Evolutionary conservation across 495 filamentous ascomycete genomes (phyloP).

Genomic region (Penicillium samsonianum): DNA sequence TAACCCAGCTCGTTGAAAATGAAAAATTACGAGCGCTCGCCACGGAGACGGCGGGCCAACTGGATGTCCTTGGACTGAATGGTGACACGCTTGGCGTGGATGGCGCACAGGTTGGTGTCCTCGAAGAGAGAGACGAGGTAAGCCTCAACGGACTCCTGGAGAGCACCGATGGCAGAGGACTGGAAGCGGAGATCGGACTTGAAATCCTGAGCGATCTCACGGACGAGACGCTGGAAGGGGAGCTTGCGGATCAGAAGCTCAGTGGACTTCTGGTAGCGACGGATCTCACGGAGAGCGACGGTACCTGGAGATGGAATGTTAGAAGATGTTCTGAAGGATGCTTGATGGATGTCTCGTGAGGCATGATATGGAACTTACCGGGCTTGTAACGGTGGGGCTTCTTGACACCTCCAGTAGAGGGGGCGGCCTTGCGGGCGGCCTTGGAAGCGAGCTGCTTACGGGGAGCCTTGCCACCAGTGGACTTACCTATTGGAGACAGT

Average conservation of each 20-base stretch:
- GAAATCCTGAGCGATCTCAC: constrained; percentile 99
- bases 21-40: constrained; percentile 75
- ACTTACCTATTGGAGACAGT: constrained; percentile 67
- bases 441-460: constrained; percentile 96
- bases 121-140: constrained; percentile 99
- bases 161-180: constrained; percentile 98
- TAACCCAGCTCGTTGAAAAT: constrained; percentile 22
- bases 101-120: constrained; percentile 99
- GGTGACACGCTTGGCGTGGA: constrained; percentile 99
- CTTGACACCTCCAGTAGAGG: constrained; percentile 92
- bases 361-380: constrained; percentile 55
- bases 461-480: constrained; percentile 98
- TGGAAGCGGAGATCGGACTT: constrained; percentile 99
- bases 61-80: constrained; percentile 97
- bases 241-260: constrained; percentile 99
- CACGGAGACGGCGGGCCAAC: constrained; percentile 93
- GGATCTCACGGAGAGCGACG: constrained; percentile 99
- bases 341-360: constrained; percentile 10
- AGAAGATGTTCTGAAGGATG: constrained; percentile 17
- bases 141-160: constrained; percentile 99
- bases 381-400: constrained; percentile 99
- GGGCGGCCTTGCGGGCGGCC: constrained; percentile 76
- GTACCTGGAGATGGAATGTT: constrained; percentile 61
- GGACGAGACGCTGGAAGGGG: constrained; percentile 99
- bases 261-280: constrained; percentile 99